Evolutionary conservation across 768 basidiomycete genomes (phyloP).

Genomic region (Suillus plorans): DNA sequence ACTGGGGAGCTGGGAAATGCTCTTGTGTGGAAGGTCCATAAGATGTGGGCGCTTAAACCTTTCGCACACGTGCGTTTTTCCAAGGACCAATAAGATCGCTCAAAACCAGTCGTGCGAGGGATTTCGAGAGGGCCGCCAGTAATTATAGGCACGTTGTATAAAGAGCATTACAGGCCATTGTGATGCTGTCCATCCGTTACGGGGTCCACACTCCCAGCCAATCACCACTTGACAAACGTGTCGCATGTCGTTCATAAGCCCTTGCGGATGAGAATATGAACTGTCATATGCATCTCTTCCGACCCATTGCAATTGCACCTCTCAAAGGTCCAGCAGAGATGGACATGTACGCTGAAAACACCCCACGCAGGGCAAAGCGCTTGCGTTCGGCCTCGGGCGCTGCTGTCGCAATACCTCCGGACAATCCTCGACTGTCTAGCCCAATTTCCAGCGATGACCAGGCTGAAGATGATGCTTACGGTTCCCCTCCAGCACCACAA

Average conservation of each 20-base stretch:
- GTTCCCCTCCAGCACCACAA: conserved; percentile 20
- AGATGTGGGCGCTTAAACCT: background rate
- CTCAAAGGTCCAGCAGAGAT: conserved; percentile 11
- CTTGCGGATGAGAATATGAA: background rate
- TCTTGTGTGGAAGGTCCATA: background rate
- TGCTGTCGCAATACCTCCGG: conserved; percentile 5
- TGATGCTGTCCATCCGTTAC: conserved; percentile 2
- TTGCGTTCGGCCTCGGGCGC: conserved; percentile 24
- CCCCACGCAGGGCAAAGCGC: conserved; percentile 47
- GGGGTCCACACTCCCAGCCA: conserved; percentile 1
- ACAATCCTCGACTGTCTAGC: conserved; percentile 4
- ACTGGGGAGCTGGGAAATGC: background rate
- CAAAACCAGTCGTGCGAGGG: conserved; percentile 13
- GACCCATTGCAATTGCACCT: conserved; percentile 24
- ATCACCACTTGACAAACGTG: conserved; percentile 3
- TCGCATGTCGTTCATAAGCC: conserved; percentile 7
- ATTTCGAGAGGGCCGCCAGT: background rate
- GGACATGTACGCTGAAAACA: conserved; percentile 37
- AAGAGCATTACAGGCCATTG: background rate
- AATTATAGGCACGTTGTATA: conserved; percentile 17
- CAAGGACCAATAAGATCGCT: conserved; percentile 19
- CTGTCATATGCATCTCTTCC: conserved; percentile 18
- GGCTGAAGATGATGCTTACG: conserved; percentile 28
- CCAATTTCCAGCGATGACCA: conserved; percentile 19
- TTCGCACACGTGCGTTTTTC: background rate